Evolutionary conservation across 495 filamentous ascomycete genomes (phyloP).

Genomic region (Aspergillus kassunensis): DNA sequence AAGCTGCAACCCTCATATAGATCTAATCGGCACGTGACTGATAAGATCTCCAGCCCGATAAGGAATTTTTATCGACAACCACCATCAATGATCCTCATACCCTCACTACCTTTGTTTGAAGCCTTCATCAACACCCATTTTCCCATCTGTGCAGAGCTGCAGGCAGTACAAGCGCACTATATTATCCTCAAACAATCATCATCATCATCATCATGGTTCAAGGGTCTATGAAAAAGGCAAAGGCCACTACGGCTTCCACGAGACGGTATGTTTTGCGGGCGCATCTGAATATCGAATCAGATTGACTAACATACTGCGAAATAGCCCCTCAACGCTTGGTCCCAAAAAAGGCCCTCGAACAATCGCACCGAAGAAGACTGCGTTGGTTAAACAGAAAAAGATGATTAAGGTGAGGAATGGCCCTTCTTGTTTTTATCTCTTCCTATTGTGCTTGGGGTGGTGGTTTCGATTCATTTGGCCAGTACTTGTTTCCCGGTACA

Average conservation of each 20-base stretch:
- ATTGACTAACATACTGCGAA: no score
- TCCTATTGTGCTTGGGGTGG: background rate
- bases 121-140: background rate
- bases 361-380: constrained; percentile 66
- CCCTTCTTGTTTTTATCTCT: background rate
- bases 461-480: background rate
- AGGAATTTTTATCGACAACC: background rate
- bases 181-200: no score
- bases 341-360: constrained; percentile 57
- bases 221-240: constrained; percentile 35
- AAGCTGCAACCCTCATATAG: no score
- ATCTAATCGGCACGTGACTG: background rate
- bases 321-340: constrained; percentile 16
- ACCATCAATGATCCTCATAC: no score
- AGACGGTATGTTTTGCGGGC: constrained; percentile 35
- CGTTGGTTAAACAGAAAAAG: constrained; percentile 55
- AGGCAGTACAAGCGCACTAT: background rate
- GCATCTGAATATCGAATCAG: no score
- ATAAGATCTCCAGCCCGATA: background rate
- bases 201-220: constrained; percentile 41
- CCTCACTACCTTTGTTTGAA: no score
- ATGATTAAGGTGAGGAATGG: constrained; percentile 53
- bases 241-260: constrained; percentile 13
- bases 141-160: background rate
- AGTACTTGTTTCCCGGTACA: no score